phyloP scores from a whole-genome alignment of 495 filamentous ascomycete species.

The Penicillium chermesinum region DNA sequence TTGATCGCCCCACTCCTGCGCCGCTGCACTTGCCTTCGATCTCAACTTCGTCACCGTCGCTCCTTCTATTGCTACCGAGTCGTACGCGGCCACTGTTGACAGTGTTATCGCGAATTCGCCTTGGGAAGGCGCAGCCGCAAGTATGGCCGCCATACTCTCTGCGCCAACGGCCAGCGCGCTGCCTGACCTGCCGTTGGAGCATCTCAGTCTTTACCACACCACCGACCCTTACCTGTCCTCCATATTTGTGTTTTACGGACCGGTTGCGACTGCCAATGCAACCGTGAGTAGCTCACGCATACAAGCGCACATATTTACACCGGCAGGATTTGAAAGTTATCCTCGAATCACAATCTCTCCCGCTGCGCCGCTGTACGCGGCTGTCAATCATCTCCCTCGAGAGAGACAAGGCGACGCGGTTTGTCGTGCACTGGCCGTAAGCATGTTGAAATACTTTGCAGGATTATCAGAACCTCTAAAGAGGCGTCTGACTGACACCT shows the following conservation, averaged over 20 bases:
- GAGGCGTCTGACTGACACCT: constrained; percentile 41
- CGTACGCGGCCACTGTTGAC: too few species aligned
- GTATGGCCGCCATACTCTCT: constrained; percentile 33
- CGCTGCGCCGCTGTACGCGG: constrained; percentile 88
- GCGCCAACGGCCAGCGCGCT: constrained; percentile 23
- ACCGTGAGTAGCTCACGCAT: constrained; percentile 85
- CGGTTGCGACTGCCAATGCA: constrained; percentile 75
- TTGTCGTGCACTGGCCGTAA: constrained; percentile 82
- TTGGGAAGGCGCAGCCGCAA: constrained; percentile 16
- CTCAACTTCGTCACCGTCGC: constrained; percentile 1
- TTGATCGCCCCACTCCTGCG: constrained; percentile 5
- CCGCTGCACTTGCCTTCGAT: constrained; percentile 5
- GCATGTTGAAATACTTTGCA: constrained; percentile 85
- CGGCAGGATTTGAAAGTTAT: constrained; percentile 82
- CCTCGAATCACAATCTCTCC: constrained; percentile 87
- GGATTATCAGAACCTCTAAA: constrained; percentile 77
- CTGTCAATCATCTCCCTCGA: constrained; percentile 84
- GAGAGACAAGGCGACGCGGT: constrained; percentile 92
- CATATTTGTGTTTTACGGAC: constrained; percentile 78
- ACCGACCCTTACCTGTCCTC: constrained; percentile 72
- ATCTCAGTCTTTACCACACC: constrained; percentile 74
- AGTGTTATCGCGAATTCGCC: background rate
- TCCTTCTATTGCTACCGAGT: background rate
- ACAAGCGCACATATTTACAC: constrained; percentile 84
- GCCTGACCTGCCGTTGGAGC: constrained; percentile 61